A percentile compares a stretch with the other conserved stretches of the same genome.
Evolutionary conservation across 108 stramenopile species (phyloP).

Genomic region (Fistulifera pelliculosa): DNA sequence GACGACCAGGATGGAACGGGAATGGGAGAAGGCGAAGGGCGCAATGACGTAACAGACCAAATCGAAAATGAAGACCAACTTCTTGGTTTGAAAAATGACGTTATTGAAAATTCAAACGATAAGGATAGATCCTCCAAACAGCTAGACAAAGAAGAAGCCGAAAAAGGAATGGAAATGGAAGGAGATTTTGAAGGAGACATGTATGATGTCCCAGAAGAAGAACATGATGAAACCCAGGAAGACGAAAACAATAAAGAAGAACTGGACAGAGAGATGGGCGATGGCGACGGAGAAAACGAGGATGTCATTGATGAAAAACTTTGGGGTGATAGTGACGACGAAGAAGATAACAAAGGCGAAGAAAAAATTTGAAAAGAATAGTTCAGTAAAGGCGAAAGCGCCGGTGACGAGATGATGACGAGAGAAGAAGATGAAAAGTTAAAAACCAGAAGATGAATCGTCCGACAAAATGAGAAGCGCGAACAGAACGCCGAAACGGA

Average conservation of each 20-base stretch:
- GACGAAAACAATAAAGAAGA: constrained; percentile 90
- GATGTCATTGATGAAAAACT: constrained; percentile 95
- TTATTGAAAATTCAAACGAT: constrained; percentile 39
- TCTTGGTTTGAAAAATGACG: constrained; percentile 84
- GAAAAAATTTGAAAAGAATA: constrained; percentile 93
- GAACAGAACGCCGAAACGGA: constrained; percentile 29
- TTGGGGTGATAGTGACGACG: constrained; percentile 93
- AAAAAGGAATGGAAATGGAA: constrained; percentile 98
- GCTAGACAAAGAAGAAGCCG: constrained; percentile 89
- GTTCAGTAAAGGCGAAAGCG: constrained; percentile 66
- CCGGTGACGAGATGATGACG: constrained; percentile 89
- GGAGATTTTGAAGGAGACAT: constrained; percentile 94
- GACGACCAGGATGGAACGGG: constrained; percentile 97
- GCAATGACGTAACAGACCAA: constrained; percentile 95
- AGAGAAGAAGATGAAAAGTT: constrained; percentile 76
- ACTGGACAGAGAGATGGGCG: constrained; percentile 97
- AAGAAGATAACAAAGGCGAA: constrained; percentile 73
- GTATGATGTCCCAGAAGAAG: constrained; percentile 82
- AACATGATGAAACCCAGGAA: constrained; percentile 41
- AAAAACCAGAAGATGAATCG: constrained; percentile 16
- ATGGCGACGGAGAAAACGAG: constrained; percentile 79
- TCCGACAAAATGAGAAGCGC: constrained; percentile 2
- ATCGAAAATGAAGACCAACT: constrained; percentile 97
- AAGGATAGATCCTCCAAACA: constrained; percentile 42
- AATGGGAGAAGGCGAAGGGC: constrained; percentile 97